Evolutionary conservation across 768 basidiomycete genomes (phyloP), one percentile per base, ranked within the genome.

Genomic region (Sarcomyxa edulis): DNA sequence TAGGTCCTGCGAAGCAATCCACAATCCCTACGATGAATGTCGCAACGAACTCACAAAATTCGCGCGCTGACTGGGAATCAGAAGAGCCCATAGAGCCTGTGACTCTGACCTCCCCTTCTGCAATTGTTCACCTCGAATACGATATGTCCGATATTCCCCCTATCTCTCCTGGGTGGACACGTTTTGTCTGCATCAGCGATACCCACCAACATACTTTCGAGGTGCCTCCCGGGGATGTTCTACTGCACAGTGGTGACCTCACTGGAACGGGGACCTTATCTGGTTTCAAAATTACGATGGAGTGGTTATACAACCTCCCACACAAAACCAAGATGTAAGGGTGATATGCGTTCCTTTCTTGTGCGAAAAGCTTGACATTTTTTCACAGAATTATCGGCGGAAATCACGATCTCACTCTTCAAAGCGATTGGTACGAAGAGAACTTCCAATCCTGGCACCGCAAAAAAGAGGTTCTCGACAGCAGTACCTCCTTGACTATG

Each of bases 181-280:
- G 78, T 4, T 77, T 78, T 48, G 63, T 78, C 11, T 77, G 77
- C 47, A 57, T 81, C 39, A 78, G 76, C 44, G 79, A 82, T 48
- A 80, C 75, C 2, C 79, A 82, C 48, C 38, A 58, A 3, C 52
- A 45, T 7, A 53, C 50, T 4, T 78, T 72, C 39, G 26, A 44
- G 7, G 67, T 81, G 1, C 83, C 83, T 4, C 47, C 58, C 3
- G 81, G 83, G 9, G 83, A 85, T 46, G 76, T 85, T 1, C 62
- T 85, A 2, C 52, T 85, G 14, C 81, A 85, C 45, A 66, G 65
- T 16, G 84, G 83, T 1, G 84, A 85, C 45, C 54, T 85, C 33
- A 81, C 78, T 15, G 64, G 68, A 18, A 57, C 52, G 31, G 82
- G 84, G 1, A 61, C 47, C 2, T 40, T 65, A 19, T 39, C 53